Conservation (phyloP, 129 eudicot genomes). For the Sambucus nigra region DNA sequence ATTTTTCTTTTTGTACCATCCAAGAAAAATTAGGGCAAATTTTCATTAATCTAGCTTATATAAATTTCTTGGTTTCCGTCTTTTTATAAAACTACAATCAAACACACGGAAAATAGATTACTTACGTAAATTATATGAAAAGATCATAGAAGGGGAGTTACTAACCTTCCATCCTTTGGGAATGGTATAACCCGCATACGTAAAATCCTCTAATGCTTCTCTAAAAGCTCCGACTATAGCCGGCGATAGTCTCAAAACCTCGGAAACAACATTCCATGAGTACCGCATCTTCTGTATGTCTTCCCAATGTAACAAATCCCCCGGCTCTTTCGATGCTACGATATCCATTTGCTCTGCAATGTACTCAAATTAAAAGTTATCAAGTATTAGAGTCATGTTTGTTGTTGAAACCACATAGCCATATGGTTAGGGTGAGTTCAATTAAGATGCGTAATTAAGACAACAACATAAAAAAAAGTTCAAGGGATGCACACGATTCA, state of each 20-base stretch:
- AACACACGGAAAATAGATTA: no score
- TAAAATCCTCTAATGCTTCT: constrained; percentile 51
- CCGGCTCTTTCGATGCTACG: constrained; percentile 27
- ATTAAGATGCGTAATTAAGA: no score
- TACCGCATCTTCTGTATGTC: constrained; percentile 67
- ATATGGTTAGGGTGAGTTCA: no score
- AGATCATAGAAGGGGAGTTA: neutral
- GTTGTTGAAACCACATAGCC: no score
- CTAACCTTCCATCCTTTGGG: constrained; percentile 88
- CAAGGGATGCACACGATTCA: no score
- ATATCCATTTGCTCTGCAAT: constrained; percentile 52
- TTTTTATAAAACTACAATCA: no score
- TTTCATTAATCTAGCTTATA: no score
- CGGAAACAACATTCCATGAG: constrained; percentile 58
- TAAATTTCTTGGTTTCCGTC: no score
- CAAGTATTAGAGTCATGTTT: no score
- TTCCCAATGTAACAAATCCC: constrained; percentile 39
- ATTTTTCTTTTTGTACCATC: no score
- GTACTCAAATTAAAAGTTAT: neutral
- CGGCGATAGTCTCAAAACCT: constrained; percentile 47
- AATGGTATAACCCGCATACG: constrained; percentile 44
- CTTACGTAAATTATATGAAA: neutral
- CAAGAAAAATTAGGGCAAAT: no score
- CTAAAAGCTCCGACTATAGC: constrained; percentile 36
- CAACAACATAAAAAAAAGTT: no score